Percentiles rank a stretch among this genome's conserved stretches.
Conservation (phyloP, 176 grass and related monocot species). For the Carex littledalei region DNA sequence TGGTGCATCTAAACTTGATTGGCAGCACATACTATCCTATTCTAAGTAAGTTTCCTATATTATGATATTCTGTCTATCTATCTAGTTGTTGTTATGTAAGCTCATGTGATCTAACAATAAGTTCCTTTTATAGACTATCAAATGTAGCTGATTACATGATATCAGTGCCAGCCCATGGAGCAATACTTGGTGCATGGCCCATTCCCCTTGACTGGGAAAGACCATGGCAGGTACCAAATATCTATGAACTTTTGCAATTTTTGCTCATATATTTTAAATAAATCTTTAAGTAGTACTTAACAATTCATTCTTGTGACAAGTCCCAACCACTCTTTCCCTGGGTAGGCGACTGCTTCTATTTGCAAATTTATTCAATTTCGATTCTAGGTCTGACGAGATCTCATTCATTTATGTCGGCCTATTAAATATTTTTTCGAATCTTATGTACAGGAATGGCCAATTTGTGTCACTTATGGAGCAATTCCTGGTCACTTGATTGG, state of each 20-base stretch:
- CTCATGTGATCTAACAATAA: neutral
- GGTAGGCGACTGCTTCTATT: neutral
- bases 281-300: too few relatives aligned
- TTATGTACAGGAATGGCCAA: constrained; percentile 76
- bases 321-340: neutral
- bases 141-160: constrained; percentile 57
- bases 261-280: neutral
- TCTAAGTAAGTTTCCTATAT: constrained; percentile 44
- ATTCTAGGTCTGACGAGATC: neutral
- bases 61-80: neutral
- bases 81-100: neutral
- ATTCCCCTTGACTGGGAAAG: constrained; percentile 99
- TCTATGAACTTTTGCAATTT: neutral
- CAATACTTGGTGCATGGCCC: constrained; percentile 85
- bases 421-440: neutral
- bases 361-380: neutral
- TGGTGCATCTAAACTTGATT: constrained; percentile 65
- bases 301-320: neutral
- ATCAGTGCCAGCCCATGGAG: constrained; percentile 70
- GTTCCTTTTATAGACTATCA: constrained; percentile 32
- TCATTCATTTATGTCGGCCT: neutral
- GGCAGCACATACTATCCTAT: constrained; percentile 59
- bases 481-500: constrained; percentile 60
- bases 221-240: constrained; percentile 65
- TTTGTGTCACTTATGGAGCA: constrained; percentile 73